Conservation (phyloP, 768 basidiomycete species). For the Lentinula guzmanii region DNA sequence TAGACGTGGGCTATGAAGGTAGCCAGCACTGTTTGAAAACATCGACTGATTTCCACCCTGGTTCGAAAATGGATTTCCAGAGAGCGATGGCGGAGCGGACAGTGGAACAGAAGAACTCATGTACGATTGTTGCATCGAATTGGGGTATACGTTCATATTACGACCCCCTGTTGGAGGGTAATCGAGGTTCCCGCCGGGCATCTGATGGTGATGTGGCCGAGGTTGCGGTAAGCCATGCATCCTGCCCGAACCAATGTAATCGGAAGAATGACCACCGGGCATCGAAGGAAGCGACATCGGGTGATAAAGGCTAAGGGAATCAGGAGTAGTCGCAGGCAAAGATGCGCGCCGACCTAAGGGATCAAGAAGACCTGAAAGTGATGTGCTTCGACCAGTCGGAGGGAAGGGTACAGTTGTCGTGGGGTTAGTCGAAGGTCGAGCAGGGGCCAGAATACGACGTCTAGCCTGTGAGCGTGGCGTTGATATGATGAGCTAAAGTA, state of each 20-base stretch:
- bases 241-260: slow-evolving; percentile 18
- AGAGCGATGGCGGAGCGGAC: slow-evolving; percentile 45
- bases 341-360: slow-evolving; percentile 52
- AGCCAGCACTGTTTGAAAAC: slow-evolving; percentile 21
- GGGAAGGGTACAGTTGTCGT: slow-evolving; percentile 76
- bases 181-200: slow-evolving; percentile 34
- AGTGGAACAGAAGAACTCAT: slow-evolving; percentile 41
- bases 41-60: slow-evolving; percentile 24
- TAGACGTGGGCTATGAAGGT: slow-evolving; percentile 26
- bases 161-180: slow-evolving; percentile 24
- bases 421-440: slow-evolving; percentile 69
- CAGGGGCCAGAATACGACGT: slow-evolving; percentile 77
- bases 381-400: slow-evolving; percentile 35
- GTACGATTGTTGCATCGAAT: slow-evolving; percentile 21
- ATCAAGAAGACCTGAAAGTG: slow-evolving; percentile 35
- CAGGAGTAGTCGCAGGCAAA: slow-evolving; percentile 47
- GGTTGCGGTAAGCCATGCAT: slow-evolving; percentile 14
- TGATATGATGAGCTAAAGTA: slow-evolving; percentile 4
- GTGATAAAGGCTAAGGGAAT: slow-evolving; percentile 69
- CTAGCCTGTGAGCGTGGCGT: slow-evolving; percentile 47
- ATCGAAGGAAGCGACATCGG: slow-evolving; percentile 72
- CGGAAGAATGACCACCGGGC: slow-evolving; percentile 26
- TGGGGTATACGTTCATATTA: slow-evolving; percentile 17
- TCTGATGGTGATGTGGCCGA: slow-evolving; percentile 24
- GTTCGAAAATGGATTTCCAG: slow-evolving; percentile 35